Conservation (phyloP, 352 stramenopile species). For the Pythium aristosporum region DNA sequence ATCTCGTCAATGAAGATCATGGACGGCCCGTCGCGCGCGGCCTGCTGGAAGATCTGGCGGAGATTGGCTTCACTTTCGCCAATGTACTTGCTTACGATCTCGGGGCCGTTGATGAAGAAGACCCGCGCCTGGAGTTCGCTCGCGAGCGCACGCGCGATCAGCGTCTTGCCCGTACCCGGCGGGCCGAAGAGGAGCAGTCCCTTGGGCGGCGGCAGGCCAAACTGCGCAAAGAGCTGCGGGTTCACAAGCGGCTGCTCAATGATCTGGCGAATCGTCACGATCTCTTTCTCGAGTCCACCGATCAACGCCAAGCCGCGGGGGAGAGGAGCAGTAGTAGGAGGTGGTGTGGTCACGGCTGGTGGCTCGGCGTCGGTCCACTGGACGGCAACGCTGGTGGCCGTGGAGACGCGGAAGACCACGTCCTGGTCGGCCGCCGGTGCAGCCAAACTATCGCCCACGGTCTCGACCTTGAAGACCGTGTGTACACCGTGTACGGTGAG, state of each 20-base stretch:
- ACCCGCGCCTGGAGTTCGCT: conserved; percentile 91
- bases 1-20: conserved; percentile 99
- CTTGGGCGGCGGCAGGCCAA: conserved; percentile 94
- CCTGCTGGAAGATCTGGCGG: conserved; percentile 61
- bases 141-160: conserved; percentile 92
- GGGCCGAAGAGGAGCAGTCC: conserved; percentile 96
- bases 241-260: conserved; percentile 95
- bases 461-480: conserved; percentile 49
- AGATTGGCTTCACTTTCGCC: conserved; percentile 91
- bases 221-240: conserved; percentile 91
- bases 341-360: not conserved
- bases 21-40: conserved; percentile 63
- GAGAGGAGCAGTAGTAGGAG: conserved; percentile 1
- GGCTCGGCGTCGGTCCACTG: conserved; percentile 5
- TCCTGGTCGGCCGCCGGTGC: not conserved
- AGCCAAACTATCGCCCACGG: not conserved
- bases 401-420: conserved; percentile 27
- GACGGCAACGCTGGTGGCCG: conserved; percentile 8
- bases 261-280: conserved; percentile 94
- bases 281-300: conserved; percentile 91
- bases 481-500: conserved; percentile 58
- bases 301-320: conserved; percentile 65
- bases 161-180: conserved; percentile 95
- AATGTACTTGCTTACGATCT: conserved; percentile 95
- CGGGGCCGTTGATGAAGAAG: conserved; percentile 96